phyloP scores from a whole-genome alignment of 2,329 filamentous ascomycete species.

The Microdochium paspali region DNA sequence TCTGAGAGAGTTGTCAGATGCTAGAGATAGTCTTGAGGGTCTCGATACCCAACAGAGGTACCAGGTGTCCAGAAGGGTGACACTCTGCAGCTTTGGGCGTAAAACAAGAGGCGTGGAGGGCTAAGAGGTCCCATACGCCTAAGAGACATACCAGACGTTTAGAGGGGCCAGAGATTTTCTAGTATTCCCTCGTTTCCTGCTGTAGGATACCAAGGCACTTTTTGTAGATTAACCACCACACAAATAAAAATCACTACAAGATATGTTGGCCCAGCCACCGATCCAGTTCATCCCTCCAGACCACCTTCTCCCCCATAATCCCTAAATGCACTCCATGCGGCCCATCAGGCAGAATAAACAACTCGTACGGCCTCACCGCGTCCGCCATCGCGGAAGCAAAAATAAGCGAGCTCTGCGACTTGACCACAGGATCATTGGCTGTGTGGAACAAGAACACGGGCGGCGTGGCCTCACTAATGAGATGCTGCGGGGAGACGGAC shows the following conservation, averaged over 20 bases:
- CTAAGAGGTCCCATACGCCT: too few species aligned
- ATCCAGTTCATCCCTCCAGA: background rate
- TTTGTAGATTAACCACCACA: too few species aligned
- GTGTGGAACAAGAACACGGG: slow-evolving; percentile 26
- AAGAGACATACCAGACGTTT: too few species aligned
- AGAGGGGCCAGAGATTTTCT: too few species aligned
- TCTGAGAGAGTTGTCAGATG: background rate
- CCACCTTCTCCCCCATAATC: background rate
- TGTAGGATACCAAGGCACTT: too few species aligned
- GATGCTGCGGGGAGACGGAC: slow-evolving; percentile 14
- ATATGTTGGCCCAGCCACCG: background rate
- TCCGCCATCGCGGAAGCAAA: slow-evolving; percentile 15
- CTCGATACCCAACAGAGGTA: too few species aligned
- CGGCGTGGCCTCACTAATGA: slow-evolving; percentile 13
- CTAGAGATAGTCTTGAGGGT: too few species aligned
- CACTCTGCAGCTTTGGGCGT: too few species aligned
- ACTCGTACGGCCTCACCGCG: slow-evolving; percentile 10
- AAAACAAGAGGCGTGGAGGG: too few species aligned
- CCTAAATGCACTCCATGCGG: slow-evolving; percentile 12
- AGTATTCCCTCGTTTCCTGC: too few species aligned
- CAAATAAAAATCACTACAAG: background rate
- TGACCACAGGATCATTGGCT: slow-evolving; percentile 14
- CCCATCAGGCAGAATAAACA: slow-evolving; percentile 17
- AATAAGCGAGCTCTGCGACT: slow-evolving; percentile 15
- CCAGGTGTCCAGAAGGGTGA: too few species aligned